Percentiles rank a stretch among this genome's conserved stretches.
Conservation (phyloP, 805 yeast species). For the Ogataea methanolica region DNA sequence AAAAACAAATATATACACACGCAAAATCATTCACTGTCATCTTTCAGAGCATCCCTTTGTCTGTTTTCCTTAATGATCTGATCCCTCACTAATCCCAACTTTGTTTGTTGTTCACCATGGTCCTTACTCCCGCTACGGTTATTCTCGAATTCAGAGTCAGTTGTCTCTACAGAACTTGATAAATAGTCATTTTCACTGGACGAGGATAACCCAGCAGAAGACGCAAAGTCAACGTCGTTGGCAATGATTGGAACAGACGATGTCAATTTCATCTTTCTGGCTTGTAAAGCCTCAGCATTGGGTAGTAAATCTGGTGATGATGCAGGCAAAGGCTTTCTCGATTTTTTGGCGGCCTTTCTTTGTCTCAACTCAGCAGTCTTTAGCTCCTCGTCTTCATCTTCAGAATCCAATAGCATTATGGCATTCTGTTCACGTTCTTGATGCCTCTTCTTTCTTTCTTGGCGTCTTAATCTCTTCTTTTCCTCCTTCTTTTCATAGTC, state of each 20-base stretch:
- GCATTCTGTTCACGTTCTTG: slow-evolving; percentile 11
- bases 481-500: slow-evolving; percentile 39
- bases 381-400: slow-evolving; percentile 47
- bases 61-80: slow-evolving; percentile 28
- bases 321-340: slow-evolving; percentile 21
- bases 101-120: slow-evolving; percentile 1
- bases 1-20: not conserved
- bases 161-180: slow-evolving; percentile 10
- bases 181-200: slow-evolving; percentile 26
- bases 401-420: slow-evolving; percentile 18
- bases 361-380: slow-evolving; percentile 44
- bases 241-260: slow-evolving; percentile 51
- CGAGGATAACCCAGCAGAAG: slow-evolving; percentile 29
- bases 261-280: slow-evolving; percentile 39
- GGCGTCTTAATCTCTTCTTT: slow-evolving; percentile 24
- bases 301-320: slow-evolving; percentile 6
- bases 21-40: not conserved
- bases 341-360: slow-evolving; percentile 32
- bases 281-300: slow-evolving; percentile 35
- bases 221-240: slow-evolving; percentile 33
- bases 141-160: slow-evolving; percentile 13
- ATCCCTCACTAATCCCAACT: slow-evolving; percentile 21
- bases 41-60: slow-evolving; percentile 15
- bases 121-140: not conserved
- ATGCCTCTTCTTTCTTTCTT: slow-evolving; percentile 23